phyloP scores from a whole-genome alignment of 208 protist genomes.

The Leishmania amazonensis region DNA sequence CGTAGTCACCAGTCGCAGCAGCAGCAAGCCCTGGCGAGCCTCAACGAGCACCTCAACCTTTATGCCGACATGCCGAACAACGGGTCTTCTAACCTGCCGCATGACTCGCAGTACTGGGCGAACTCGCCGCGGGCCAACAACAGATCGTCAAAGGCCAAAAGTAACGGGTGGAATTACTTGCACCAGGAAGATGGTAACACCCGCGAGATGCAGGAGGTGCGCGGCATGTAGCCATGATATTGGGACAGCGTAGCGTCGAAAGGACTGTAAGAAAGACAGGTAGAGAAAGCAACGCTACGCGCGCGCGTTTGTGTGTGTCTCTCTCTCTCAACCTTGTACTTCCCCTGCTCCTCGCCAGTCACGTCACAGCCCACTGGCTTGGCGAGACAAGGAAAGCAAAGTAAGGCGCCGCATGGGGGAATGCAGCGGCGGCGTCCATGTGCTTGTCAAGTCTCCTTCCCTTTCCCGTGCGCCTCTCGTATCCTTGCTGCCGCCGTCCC shows the following conservation, averaged over 20 bases:
- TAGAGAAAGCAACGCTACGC: background rate
- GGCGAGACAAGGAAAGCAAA: background rate
- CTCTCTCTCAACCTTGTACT: background rate
- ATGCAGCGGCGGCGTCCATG: background rate
- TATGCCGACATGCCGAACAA: background rate
- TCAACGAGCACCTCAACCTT: conserved; percentile 15
- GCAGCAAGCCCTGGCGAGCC: background rate
- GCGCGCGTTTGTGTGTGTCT: background rate
- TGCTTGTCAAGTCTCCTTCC: background rate
- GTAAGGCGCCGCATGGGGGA: background rate
- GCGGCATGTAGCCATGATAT: background rate
- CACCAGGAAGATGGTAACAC: background rate
- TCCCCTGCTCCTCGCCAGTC: background rate
- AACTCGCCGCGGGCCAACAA: background rate
- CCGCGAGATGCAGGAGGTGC: conserved; percentile 28
- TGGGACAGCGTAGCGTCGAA: background rate
- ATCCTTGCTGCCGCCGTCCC: background rate
- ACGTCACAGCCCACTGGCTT: background rate
- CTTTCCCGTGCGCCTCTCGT: background rate
- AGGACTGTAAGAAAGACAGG: background rate
- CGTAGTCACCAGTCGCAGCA: background rate
- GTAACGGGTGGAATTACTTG: background rate
- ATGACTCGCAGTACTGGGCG: background rate
- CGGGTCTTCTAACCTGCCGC: background rate
- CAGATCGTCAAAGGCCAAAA: background rate